phyloP scores from a whole-genome alignment of 148 eudicot genomes.

The Gaultheria prostrata region DNA sequence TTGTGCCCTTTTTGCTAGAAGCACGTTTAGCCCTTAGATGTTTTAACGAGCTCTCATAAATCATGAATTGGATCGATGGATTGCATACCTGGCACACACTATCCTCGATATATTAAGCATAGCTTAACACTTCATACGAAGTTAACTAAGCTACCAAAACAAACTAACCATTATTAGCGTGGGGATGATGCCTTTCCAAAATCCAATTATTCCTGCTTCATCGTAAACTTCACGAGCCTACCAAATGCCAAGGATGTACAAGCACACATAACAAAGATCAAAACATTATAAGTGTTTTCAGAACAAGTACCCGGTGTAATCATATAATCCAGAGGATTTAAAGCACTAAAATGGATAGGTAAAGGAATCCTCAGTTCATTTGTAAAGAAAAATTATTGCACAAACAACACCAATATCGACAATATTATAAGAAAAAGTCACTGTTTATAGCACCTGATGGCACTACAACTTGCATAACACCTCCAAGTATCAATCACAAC shows the following conservation, averaged over 20 bases:
- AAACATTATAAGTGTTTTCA: neutral
- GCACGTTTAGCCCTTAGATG: constrained; percentile 59
- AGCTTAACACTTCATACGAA: neutral
- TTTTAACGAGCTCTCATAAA: constrained; percentile 71
- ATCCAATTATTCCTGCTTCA: constrained; percentile 87
- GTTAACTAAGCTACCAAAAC: neutral
- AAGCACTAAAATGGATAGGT: neutral
- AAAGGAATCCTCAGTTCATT: neutral
- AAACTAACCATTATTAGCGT: constrained; percentile 79
- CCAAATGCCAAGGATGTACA: constrained; percentile 27
- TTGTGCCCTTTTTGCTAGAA: constrained; percentile 40
- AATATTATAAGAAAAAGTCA: neutral
- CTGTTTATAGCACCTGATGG: neutral
- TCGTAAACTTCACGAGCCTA: constrained; percentile 81
- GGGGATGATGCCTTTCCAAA: constrained; percentile 93
- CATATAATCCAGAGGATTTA: neutral
- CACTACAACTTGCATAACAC: neutral
- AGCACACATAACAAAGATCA: neutral
- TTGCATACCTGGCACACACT: constrained; percentile 65
- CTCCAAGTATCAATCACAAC: neutral
- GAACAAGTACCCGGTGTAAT: neutral
- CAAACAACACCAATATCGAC: neutral
- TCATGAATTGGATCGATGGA: constrained; percentile 97
- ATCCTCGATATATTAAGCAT: constrained; percentile 7
- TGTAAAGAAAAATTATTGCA: neutral